Conservation (phyloP, 495 filamentous ascomycete genomes). For the Talaromyces adpressus region DNA sequence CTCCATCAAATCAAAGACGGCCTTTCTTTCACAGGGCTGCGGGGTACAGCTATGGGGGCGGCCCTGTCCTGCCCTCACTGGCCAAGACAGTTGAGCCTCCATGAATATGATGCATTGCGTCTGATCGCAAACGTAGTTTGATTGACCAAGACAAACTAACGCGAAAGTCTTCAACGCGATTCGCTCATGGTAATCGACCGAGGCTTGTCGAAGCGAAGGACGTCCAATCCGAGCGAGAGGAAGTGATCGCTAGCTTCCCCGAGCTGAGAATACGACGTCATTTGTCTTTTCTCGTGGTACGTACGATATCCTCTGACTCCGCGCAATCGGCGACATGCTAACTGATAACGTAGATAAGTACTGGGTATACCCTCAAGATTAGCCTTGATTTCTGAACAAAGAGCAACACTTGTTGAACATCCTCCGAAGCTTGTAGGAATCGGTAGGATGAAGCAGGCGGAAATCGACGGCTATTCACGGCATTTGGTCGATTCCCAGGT, state of each 20-base stretch:
- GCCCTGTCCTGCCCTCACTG: background rate
- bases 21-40: background rate
- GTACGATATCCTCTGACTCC: background rate
- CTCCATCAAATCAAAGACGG: background rate
- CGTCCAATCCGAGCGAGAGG: background rate
- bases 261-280: background rate
- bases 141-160: background rate
- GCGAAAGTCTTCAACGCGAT: background rate
- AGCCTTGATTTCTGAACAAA: background rate
- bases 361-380: background rate
- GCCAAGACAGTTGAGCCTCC: background rate
- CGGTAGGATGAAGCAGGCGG: background rate
- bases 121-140: background rate
- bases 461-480: background rate
- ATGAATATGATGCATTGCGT: background rate
- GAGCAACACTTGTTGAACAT: background rate
- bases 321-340: background rate
- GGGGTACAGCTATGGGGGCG: background rate
- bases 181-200: background rate
- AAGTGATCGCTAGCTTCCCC: conserved; percentile 1
- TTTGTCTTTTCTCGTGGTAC: background rate
- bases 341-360: background rate
- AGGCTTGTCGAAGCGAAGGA: background rate
- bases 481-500: background rate
- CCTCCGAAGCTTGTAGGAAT: background rate